These are phyloP conservation scores for Ophiocordyceps camponoti-saundersi DNA, from an alignment of 2,329 filamentous ascomycete genomes.

Conservation along the genomic window DNA sequence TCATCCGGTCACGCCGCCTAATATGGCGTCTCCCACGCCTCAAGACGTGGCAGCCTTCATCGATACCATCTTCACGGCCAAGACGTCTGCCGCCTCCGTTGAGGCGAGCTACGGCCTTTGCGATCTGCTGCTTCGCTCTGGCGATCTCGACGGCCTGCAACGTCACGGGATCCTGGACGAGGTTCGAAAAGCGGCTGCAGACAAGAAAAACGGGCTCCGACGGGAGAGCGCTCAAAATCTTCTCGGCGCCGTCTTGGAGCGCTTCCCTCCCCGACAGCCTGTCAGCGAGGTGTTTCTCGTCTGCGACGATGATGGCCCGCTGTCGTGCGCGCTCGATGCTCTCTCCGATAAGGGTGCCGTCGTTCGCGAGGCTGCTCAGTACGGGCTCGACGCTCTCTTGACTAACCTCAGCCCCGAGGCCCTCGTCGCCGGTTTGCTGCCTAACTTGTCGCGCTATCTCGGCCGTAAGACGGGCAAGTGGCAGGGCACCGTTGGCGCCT, in stretches of 20 bases:
- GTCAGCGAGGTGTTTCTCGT: slow-evolving; percentile 69
- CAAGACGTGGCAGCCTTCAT: slow-evolving; percentile 50
- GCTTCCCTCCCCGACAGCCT: slow-evolving; percentile 61
- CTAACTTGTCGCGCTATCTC: slow-evolving; percentile 59
- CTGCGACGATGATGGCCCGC: slow-evolving; percentile 59
- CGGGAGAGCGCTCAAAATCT: slow-evolving; percentile 92
- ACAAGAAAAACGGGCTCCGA: slow-evolving; percentile 81
- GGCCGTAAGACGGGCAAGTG: slow-evolving; percentile 80
- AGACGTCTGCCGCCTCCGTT: slow-evolving; percentile 52
- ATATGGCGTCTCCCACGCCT: slow-evolving; percentile 38
- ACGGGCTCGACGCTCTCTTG: slow-evolving; percentile 83
- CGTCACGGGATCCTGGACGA: slow-evolving; percentile 37
- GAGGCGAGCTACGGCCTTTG: slow-evolving; percentile 45
- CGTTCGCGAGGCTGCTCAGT: slow-evolving; percentile 82
- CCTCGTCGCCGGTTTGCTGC: slow-evolving; percentile 67
- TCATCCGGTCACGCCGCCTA: slow-evolving; percentile 30
- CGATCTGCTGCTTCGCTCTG: slow-evolving; percentile 36
- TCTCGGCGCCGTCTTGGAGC: slow-evolving; percentile 83
- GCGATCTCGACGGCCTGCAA: slow-evolving; percentile 34
- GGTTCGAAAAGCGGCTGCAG: slow-evolving; percentile 56
- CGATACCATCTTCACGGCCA: slow-evolving; percentile 49
- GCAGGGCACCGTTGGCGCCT: slow-evolving; percentile 86
- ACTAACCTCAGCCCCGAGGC: slow-evolving; percentile 63
- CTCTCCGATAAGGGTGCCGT: slow-evolving; percentile 80
- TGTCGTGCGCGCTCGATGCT: slow-evolving; percentile 62